phyloP scores from a whole-genome alignment of 495 filamentous ascomycete genomes.

The Penicillium fimorum region DNA sequence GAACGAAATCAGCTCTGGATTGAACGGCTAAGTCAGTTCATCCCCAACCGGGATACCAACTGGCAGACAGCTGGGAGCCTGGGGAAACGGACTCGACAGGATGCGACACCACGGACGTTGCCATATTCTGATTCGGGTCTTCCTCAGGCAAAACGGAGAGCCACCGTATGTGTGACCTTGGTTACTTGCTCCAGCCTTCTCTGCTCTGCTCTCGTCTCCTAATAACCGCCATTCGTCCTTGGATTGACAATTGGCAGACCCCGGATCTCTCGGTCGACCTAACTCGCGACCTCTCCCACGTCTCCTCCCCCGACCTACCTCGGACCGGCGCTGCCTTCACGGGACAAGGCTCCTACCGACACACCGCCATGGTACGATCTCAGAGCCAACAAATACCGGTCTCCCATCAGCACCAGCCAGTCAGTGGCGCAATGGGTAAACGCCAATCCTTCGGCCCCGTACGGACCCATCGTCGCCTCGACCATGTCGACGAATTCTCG shows the following conservation, averaged over 20 bases:
- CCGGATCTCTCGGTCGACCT: slow-evolving; percentile 42
- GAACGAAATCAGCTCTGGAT: slow-evolving; percentile 47
- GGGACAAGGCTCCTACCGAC: slow-evolving; percentile 31
- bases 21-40: slow-evolving; percentile 42
- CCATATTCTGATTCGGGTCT: slow-evolving; percentile 38
- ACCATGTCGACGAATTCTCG: slow-evolving; percentile 45
- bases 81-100: slow-evolving; percentile 49
- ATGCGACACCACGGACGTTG: slow-evolving; percentile 44
- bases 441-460: slow-evolving; percentile 38
- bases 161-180: slow-evolving; percentile 52
- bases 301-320: slow-evolving; percentile 31
- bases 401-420: slow-evolving; percentile 34
- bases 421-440: slow-evolving; percentile 25
- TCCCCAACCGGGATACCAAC: slow-evolving; percentile 26
- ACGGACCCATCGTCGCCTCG: slow-evolving; percentile 30
- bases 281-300: slow-evolving; percentile 36
- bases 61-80: slow-evolving; percentile 27
- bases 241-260: slow-evolving; percentile 52
- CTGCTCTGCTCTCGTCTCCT: slow-evolving; percentile 18
- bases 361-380: slow-evolving; percentile 45
- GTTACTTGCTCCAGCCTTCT: slow-evolving; percentile 41
- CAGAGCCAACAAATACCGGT: slow-evolving; percentile 45
- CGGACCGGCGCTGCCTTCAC: slow-evolving; percentile 22
- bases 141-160: slow-evolving; percentile 48
- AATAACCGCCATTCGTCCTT: slow-evolving; percentile 31